Base-by-base conservation (phyloP, 305 asterid species). In the Coffea humblotiana region DNA sequence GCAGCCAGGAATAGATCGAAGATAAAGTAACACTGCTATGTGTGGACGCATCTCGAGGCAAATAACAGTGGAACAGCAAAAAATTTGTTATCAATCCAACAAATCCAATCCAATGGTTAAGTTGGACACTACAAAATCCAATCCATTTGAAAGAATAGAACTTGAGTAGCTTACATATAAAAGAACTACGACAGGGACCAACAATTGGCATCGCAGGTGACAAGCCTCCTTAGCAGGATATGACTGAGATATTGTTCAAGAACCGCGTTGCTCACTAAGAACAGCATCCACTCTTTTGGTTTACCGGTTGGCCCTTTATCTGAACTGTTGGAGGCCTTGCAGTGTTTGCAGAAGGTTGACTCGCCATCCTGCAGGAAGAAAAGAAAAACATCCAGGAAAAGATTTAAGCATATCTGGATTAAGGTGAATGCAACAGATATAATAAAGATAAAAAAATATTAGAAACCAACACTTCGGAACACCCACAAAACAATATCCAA, bases 271-370 rank as follows among this genome's bases (percentile, higher is more conserved):
- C 49, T 61, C 16, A 80, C 82, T 87, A 93, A 82, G 95, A 91
- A 87, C 97, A 93, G 85, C 97, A 91, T 35, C 97, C 97, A 52
- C 90, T 76, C 77, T 87, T 93, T 84, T 91, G 95, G 79, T 82
- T 85, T 37, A 93, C 91, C 9, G 97, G 97, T 75, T 93, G 94
- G 43, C 97, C 97, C 35, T 90, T 86, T 64, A 93, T 89, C 90
- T 93, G 95, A 83, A 93, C 97, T 0, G 94, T 87, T 29, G 96
- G 93, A 27, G 97, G 93, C 86, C 86, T 90, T 21, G 95, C 87
- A 73, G 83, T 90, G 88, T 79, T 90, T 63, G 86, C 84, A 73
- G 91, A 70, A 49, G 97, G 97, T 86, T 88, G 97, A 82, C 87
- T 91, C 1, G 97, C 97, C 97, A 93, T 93, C 91, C 97, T 93